phyloP scores from a whole-genome alignment of 2,329 filamentous ascomycete species.

The Epichloe elymi region DNA sequence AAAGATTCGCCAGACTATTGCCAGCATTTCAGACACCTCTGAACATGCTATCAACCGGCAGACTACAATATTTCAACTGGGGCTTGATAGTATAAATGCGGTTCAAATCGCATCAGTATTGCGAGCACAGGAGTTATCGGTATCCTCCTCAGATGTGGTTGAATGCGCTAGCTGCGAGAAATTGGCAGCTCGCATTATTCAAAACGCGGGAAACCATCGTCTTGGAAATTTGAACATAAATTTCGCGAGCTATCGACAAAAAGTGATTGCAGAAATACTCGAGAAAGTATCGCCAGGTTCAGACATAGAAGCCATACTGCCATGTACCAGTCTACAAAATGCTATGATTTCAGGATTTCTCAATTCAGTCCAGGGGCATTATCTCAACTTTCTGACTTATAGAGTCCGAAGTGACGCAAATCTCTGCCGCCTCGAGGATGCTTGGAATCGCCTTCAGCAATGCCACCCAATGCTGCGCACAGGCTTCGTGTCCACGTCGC shows the following conservation, averaged over 20 bases:
- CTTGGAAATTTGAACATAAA: slow-evolving; percentile 16
- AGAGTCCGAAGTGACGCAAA: slow-evolving; percentile 29
- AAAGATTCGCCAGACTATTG: slow-evolving; percentile 41
- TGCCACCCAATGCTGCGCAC: slow-evolving; percentile 63
- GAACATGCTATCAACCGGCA: slow-evolving; percentile 36
- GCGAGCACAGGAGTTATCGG: slow-evolving; percentile 39
- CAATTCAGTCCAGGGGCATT: slow-evolving; percentile 51
- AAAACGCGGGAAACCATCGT: slow-evolving; percentile 5
- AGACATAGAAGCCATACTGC: slow-evolving; percentile 46
- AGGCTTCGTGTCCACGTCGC: slow-evolving; percentile 53
- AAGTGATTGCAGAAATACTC: slow-evolving; percentile 18
- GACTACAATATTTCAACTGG: slow-evolving; percentile 76
- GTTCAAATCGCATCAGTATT: slow-evolving; percentile 62
- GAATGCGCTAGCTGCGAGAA: slow-evolving; percentile 38
- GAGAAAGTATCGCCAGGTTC: slow-evolving; percentile 8
- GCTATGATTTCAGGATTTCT: slow-evolving; percentile 69
- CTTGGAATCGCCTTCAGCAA: slow-evolving; percentile 44
- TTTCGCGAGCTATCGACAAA: slow-evolving; percentile 24
- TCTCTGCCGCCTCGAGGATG: slow-evolving; percentile 29
- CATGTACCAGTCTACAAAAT: slow-evolving; percentile 68
- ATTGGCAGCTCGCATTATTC: slow-evolving; percentile 19
- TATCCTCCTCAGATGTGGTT: slow-evolving; percentile 63
- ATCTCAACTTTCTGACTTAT: slow-evolving; percentile 61
- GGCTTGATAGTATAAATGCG: slow-evolving; percentile 81
- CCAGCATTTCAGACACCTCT: slow-evolving; percentile 41